These are phyloP conservation scores for Cercophora sp. DNA, from an alignment of 495 filamentous ascomycete genomes.

Conservation along the genomic window DNA sequence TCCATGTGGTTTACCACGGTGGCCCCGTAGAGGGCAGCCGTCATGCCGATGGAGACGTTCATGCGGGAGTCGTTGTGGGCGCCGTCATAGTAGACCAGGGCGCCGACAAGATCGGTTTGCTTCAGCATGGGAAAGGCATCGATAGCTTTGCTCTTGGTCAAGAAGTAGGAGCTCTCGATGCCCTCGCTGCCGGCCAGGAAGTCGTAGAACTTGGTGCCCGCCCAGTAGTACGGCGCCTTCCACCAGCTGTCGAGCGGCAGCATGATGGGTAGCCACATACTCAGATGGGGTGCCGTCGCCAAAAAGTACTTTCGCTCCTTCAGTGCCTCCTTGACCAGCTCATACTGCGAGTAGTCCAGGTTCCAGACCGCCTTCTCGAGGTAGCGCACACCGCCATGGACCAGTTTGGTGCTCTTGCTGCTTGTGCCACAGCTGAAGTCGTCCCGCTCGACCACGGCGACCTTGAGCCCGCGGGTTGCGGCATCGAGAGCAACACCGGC, in stretches of 20 bases:
- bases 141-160: constrained; percentile 89
- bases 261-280: constrained; percentile 96
- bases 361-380: constrained; percentile 97
- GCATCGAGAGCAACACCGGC: constrained; percentile 92
- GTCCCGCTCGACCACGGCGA: constrained; percentile 90
- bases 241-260: constrained; percentile 93
- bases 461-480: constrained; percentile 84
- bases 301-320: constrained; percentile 94
- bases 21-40: constrained; percentile 85
- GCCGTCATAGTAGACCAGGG: constrained; percentile 97
- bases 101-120: constrained; percentile 77
- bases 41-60: constrained; percentile 96
- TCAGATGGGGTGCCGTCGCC: constrained; percentile 93
- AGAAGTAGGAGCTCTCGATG: constrained; percentile 94
- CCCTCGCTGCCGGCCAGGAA: constrained; percentile 91
- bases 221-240: constrained; percentile 98
- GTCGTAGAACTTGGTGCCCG: constrained; percentile 92
- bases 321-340: constrained; percentile 88
- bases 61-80: constrained; percentile 98
- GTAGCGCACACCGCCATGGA: constrained; percentile 95
- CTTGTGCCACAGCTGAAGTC: constrained; percentile 93
- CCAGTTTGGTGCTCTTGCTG: constrained; percentile 95
- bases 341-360: constrained; percentile 92
- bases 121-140: constrained; percentile 98
- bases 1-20: constrained; percentile 93